These are phyloP conservation scores for Leishmania tropica DNA, from an alignment of 208 protist genomes.

Conservation along the genomic window DNA sequence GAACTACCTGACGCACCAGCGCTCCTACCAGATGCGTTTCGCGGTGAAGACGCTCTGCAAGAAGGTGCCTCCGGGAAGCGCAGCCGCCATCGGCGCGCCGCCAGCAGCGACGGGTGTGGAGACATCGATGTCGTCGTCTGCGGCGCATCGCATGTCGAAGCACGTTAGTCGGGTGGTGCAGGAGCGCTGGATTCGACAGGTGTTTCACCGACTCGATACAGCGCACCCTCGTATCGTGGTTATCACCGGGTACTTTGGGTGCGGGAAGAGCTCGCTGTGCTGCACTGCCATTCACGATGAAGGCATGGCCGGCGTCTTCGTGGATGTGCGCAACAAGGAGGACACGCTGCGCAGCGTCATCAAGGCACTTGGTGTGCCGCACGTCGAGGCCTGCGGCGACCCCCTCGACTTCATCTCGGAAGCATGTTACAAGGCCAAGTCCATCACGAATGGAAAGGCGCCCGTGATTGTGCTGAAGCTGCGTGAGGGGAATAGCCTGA, in stretches of 20 bases:
- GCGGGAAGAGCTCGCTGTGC: slow-evolving; percentile 71
- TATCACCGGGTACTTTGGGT: slow-evolving; percentile 72
- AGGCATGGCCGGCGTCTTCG: slow-evolving; percentile 70
- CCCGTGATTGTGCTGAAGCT: slow-evolving; percentile 69
- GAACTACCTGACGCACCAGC: slow-evolving; percentile 85
- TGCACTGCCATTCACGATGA: slow-evolving; percentile 61
- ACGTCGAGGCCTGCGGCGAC: slow-evolving; percentile 86
- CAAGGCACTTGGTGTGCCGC: slow-evolving; percentile 77
- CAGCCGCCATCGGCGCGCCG: neutral
- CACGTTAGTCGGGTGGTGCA: slow-evolving; percentile 29
- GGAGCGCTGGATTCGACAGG: slow-evolving; percentile 52
- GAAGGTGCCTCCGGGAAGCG: slow-evolving; percentile 19
- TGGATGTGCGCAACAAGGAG: slow-evolving; percentile 73
- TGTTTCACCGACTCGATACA: slow-evolving; percentile 51
- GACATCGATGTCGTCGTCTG: neutral
- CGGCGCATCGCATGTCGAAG: slow-evolving; percentile 12
- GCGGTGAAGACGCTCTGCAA: slow-evolving; percentile 52
- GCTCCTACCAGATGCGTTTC: slow-evolving; percentile 76
- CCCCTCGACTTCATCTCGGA: slow-evolving; percentile 83
- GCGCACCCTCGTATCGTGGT: slow-evolving; percentile 64
- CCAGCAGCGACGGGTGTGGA: neutral
- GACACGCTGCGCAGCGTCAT: slow-evolving; percentile 70
- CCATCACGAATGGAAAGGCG: slow-evolving; percentile 54
- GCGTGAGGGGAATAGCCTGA: slow-evolving; percentile 59
- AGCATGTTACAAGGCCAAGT: slow-evolving; percentile 60